These are phyloP conservation scores for Xanthoparmelia taractica DNA, from an alignment of 495 filamentous ascomycete genomes.

Conservation along the genomic window DNA sequence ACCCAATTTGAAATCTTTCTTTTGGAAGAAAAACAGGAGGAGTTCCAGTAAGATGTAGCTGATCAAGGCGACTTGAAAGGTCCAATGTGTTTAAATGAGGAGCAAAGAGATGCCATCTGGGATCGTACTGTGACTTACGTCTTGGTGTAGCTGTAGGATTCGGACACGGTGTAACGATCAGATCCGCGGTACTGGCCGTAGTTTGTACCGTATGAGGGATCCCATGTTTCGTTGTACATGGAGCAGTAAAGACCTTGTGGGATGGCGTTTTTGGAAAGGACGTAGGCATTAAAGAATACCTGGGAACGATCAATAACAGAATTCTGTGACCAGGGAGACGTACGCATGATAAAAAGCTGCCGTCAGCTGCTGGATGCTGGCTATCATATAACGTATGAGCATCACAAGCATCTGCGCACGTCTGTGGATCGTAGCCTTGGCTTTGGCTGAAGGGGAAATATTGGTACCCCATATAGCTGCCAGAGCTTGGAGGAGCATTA, in stretches of 20 bases:
- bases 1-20: too few species aligned
- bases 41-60: background rate
- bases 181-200: conserved; percentile 19
- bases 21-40: background rate
- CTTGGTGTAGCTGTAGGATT: conserved; percentile 13
- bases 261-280: conserved; percentile 36
- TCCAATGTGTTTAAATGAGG: background rate
- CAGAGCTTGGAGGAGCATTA: conserved; percentile 33
- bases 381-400: conserved; percentile 36
- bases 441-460: conserved; percentile 34
- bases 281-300: conserved; percentile 43
- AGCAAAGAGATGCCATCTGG: background rate
- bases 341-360: conserved; percentile 24
- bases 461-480: conserved; percentile 35
- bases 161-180: conserved; percentile 13
- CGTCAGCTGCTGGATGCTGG: conserved; percentile 26
- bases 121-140: background rate
- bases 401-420: conserved; percentile 39
- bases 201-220: conserved; percentile 20
- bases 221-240: conserved; percentile 25
- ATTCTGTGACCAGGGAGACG: background rate
- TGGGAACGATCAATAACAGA: background rate
- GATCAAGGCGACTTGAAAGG: background rate
- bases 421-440: conserved; percentile 30
- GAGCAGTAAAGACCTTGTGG: conserved; percentile 28